These are phyloP conservation scores for Ustilago bromivora DNA, from an alignment of 1,284 basidiomycete species.

Conservation along the genomic window DNA sequence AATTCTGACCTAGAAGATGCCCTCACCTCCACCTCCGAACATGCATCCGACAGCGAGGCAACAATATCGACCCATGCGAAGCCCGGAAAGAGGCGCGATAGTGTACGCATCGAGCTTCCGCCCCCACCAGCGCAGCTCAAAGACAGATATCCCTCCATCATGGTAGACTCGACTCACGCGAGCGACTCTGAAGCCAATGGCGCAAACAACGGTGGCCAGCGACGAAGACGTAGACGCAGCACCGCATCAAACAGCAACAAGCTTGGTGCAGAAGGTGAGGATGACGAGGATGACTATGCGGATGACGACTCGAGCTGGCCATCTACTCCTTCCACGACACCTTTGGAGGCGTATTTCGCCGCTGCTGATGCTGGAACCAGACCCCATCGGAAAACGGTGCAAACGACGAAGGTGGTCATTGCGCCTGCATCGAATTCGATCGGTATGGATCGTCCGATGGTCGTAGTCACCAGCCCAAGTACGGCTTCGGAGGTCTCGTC, in stretches of 20 bases:
- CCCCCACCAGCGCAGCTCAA: conserved; percentile 40
- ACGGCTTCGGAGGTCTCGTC: conserved; percentile 47
- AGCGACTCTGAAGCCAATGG: conserved; percentile 39
- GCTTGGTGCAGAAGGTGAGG: conserved; percentile 19
- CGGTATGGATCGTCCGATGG: conserved; percentile 46
- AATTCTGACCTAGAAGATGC: conserved; percentile 28
- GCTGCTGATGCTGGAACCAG: conserved; percentile 11
- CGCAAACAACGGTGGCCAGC: neutral
- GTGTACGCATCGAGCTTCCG: conserved; percentile 47
- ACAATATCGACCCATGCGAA: neutral
- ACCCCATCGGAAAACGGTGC: conserved; percentile 12
- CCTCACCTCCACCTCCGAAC: conserved; percentile 19
- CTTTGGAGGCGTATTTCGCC: conserved; percentile 44
- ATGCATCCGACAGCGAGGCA: conserved; percentile 21
- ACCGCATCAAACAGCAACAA: conserved; percentile 25
- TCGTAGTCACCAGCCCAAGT: conserved; percentile 47
- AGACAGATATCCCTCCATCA: conserved; percentile 40
- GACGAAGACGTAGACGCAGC: conserved; percentile 28
- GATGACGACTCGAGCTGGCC: conserved; percentile 56
- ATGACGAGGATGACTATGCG: conserved; percentile 31
- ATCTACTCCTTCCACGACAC: conserved; percentile 47
- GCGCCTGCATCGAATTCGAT: conserved; percentile 16
- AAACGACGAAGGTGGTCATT: conserved; percentile 44
- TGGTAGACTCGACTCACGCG: conserved; percentile 39
- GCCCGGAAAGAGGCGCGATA: conserved; percentile 28